Evolutionary conservation across 2,329 filamentous ascomycete genomes (phyloP), one percentile per base, ranked within the genome.

Genomic region (Verticillium isaacii): DNA sequence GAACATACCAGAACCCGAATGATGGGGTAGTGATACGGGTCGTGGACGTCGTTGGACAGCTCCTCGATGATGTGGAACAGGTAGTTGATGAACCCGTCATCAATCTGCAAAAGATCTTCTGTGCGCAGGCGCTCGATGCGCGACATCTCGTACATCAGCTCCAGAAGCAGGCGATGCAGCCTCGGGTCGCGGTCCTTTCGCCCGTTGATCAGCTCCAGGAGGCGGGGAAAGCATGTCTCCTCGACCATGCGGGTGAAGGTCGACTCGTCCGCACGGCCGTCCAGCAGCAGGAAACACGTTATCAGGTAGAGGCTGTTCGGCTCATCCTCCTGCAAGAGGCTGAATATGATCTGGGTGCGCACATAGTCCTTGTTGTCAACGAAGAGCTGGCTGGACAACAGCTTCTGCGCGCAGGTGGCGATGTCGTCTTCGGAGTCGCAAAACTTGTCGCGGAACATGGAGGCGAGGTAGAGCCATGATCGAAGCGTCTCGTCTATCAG

Each of bases 141-240:
- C 55, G 92, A 93, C 90, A 97, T 97, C 79, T 98, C 95, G 76
- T 97, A 99, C 72, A 97, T 84, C 61, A 99, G 79, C 75, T 97
- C 91, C 69, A 99, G 82, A 59, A 98, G 80, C 64, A 95, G 78
- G 39, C 90, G 87, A 76, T 97, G 92, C 64, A 98, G 80, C 59
- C 86, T 83, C 29, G 85, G 82, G 71, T 93, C 89, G 56, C 86
- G 80, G 45, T 89, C 83, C 66, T 82, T 83, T 64, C 84, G 83
- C 54, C 80, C 82, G 70, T 89, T 85, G 64, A 98, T 89, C 66
- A 99, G 80, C 65, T 96, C 92, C 36, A 98, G 79, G 54, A 99
- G 80, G 36, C 93, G 85, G 39, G 89, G 82, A 73, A 99, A 99
- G 66, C 89, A 91, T 17, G 90, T 89, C 73, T 96, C 92, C 25